These are phyloP conservation scores for Ogataea nonfermentans DNA, from an alignment of 805 yeast genomes.

Conservation along the genomic window DNA sequence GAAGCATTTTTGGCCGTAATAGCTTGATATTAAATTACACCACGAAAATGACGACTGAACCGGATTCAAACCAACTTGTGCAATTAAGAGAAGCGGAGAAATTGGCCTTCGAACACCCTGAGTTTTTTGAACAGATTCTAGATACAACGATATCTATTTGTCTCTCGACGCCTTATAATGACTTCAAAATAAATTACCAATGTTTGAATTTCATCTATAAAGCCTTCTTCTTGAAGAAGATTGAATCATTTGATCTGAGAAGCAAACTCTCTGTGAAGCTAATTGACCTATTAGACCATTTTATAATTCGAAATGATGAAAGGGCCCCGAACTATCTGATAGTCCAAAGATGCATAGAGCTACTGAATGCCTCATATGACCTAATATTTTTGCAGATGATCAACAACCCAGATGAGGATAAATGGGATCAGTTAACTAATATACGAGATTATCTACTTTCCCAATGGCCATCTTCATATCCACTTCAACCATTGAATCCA, in stretches of 20 bases:
- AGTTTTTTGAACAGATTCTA: constrained; percentile 20
- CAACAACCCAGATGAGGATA: constrained; percentile 43
- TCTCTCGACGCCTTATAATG: constrained; percentile 14
- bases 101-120: constrained; percentile 22
- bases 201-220: constrained; percentile 28
- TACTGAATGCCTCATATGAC: constrained; percentile 40
- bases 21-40: background rate
- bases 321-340: constrained; percentile 22
- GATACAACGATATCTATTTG: constrained; percentile 26
- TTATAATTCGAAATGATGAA: constrained; percentile 22
- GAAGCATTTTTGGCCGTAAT: too few species aligned
- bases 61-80: constrained; percentile 15
- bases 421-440: constrained; percentile 56
- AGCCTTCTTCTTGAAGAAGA: constrained; percentile 23
- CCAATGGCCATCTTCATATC: constrained; percentile 58
- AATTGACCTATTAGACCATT: constrained; percentile 23
- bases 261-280: constrained; percentile 20
- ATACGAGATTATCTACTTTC: constrained; percentile 60
- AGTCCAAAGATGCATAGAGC: constrained; percentile 33
- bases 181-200: constrained; percentile 21
- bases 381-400: constrained; percentile 45
- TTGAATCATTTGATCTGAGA: constrained; percentile 23
- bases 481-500: constrained; percentile 46
- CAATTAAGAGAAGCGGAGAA: constrained; percentile 24
- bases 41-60: constrained; percentile 13